A percentile compares a stretch with the other conserved stretches of the same genome.
phyloP scores from a whole-genome alignment of 2,329 filamentous ascomycete species.

The Tolypocladium guangdongense region DNA sequence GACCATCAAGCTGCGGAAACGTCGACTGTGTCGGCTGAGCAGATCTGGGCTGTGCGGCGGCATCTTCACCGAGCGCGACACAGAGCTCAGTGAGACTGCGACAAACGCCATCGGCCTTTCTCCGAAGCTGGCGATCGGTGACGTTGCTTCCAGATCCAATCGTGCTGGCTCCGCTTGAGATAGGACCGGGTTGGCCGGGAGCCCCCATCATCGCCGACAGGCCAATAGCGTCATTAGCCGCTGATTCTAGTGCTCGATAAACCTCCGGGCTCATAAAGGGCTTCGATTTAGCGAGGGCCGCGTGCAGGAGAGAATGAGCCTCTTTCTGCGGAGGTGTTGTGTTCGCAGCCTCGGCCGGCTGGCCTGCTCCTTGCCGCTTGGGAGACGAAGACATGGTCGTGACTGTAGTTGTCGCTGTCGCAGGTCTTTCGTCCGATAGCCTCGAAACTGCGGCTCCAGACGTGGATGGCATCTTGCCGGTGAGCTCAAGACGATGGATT shows the following conservation, averaged over 20 bases:
- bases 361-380: slow-evolving; percentile 41
- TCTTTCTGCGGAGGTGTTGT: slow-evolving; percentile 38
- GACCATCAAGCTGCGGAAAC: slow-evolving; percentile 13
- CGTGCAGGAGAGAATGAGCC: slow-evolving; percentile 66
- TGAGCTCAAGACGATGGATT: slow-evolving; percentile 81
- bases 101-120: slow-evolving; percentile 89
- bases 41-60: slow-evolving; percentile 7
- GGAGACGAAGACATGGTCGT: slow-evolving; percentile 89
- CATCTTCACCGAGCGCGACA: slow-evolving; percentile 64
- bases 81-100: slow-evolving; percentile 87
- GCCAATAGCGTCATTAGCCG: slow-evolving; percentile 69
- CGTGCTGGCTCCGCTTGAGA: slow-evolving; percentile 54
- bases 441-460: slow-evolving; percentile 71
- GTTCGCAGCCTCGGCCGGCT: slow-evolving; percentile 24
- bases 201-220: slow-evolving; percentile 70
- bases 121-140: slow-evolving; percentile 74
- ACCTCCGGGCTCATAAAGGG: slow-evolving; percentile 57
- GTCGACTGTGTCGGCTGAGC: slow-evolving; percentile 2
- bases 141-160: slow-evolving; percentile 43
- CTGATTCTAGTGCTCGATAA: slow-evolving; percentile 68
- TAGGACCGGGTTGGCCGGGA: slow-evolving; percentile 56
- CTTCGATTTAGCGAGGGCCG: slow-evolving; percentile 72
- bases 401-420: slow-evolving; percentile 80
- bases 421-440: slow-evolving; percentile 68
- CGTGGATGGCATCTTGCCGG: slow-evolving; percentile 74